Conservation (phyloP, 768 basidiomycete genomes). For the Cyathus striatus region DNA sequence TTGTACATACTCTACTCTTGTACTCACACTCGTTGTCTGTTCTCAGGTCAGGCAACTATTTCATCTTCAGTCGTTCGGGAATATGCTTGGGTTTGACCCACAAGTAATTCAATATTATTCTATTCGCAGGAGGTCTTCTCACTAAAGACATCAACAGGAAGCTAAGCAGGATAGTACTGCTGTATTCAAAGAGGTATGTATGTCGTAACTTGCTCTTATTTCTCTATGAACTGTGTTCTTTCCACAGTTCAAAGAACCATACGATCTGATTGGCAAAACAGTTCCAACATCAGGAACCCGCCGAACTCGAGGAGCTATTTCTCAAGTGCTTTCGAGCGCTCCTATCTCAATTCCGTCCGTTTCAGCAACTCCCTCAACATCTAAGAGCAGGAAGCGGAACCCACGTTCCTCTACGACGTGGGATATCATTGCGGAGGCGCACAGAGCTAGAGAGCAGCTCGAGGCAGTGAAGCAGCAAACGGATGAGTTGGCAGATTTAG, state of each 20-base stretch:
- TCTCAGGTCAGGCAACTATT: slow-evolving; percentile 79
- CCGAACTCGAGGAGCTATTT: not conserved
- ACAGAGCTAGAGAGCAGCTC: too few relatives aligned
- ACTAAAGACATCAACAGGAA: slow-evolving; percentile 29
- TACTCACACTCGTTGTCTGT: slow-evolving; percentile 1
- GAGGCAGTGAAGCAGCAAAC: too few relatives aligned
- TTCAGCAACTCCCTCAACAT: slow-evolving; percentile 9
- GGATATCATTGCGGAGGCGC: too few relatives aligned
- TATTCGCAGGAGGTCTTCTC: not conserved
- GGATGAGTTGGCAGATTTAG: too few relatives aligned
- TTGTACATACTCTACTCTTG: slow-evolving; percentile 4
- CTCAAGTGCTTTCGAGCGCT: not conserved
- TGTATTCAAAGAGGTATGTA: slow-evolving; percentile 70
- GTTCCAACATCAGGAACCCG: not conserved
- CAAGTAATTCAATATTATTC: slow-evolving; percentile 35
- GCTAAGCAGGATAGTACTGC: slow-evolving; percentile 69
- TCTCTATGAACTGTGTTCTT: slow-evolving; percentile 4
- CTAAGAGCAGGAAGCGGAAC: slow-evolving; percentile 23
- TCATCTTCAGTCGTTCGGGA: slow-evolving; percentile 80
- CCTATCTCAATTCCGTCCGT: slow-evolving; percentile 5
- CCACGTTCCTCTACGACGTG: too few relatives aligned
- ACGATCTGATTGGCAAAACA: slow-evolving; percentile 47
- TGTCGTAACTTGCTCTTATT: slow-evolving; percentile 5
- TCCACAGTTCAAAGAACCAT: slow-evolving; percentile 52
- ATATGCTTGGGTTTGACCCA: slow-evolving; percentile 75